Percentiles rank a stretch among this genome's conserved stretches.
Conservation (phyloP, 768 basidiomycete genomes). For the Candolleomyces eurysporus region DNA sequence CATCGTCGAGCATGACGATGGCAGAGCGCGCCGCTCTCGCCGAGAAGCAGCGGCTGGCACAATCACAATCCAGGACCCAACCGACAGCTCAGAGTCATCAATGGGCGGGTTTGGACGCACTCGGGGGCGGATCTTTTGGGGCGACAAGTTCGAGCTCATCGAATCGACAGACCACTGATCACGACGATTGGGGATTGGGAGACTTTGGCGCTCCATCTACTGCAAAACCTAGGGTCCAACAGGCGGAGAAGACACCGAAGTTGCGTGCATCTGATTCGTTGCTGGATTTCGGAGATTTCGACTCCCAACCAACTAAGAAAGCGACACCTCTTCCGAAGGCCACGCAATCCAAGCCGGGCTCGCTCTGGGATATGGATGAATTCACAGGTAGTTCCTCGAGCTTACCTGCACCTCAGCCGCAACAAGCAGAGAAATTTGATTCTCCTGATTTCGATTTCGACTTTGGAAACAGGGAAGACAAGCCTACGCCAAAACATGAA, state of each 20-base stretch:
- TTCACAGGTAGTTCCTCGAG: constrained; percentile 24
- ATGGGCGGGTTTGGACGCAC: constrained; percentile 65
- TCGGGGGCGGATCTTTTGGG: constrained; percentile 15
- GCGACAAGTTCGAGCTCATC: neutral
- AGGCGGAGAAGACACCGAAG: neutral
- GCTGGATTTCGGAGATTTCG: constrained; percentile 10
- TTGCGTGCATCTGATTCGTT: constrained; percentile 1
- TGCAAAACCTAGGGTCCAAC: neutral
- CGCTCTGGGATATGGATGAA: constrained; percentile 48
- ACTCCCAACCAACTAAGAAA: neutral
- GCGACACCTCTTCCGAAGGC: constrained; percentile 13
- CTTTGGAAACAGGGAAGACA: constrained; percentile 54
- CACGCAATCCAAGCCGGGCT: neutral
- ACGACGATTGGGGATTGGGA: constrained; percentile 35
- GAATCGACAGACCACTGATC: neutral
- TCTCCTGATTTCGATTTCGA: constrained; percentile 57
- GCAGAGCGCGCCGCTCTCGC: constrained; percentile 49
- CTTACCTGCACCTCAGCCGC: constrained; percentile 6
- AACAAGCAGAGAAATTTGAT: constrained; percentile 12
- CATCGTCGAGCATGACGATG: constrained; percentile 57
- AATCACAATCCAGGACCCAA: constrained; percentile 15
- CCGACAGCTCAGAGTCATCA: constrained; percentile 35
- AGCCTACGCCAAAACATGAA: constrained; percentile 18
- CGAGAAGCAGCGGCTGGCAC: constrained; percentile 14
- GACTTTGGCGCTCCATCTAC: constrained; percentile 15